Base-by-base conservation (phyloP, 2,329 filamentous ascomycete genomes). In the Xylaria sp. region DNA sequence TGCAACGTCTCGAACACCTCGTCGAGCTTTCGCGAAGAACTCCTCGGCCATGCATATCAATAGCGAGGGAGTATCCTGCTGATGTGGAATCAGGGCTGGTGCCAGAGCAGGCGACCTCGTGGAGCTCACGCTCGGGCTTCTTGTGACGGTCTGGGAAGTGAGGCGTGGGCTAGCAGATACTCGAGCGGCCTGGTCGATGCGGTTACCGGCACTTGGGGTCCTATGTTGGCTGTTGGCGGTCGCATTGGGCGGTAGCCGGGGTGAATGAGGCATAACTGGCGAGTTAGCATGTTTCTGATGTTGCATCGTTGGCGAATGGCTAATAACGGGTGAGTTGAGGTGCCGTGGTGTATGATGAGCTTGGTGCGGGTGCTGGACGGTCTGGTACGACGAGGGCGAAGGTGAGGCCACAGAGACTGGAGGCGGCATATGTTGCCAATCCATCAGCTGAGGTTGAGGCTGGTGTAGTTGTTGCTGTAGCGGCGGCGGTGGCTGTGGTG, bases 11-110 rank as follows among this genome's bases (percentile, higher is more conserved):
- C 84, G 81, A 1, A 85, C 85, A 67, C 89, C 84, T 1, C 80
- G 79, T 69, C 90, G 88, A 18, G 92, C 92, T 63, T 89, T 90
- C 32, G 83, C 82, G 62, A 94, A 88, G 74, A 92, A 94, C 73
- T 95, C 92, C 74, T 95, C 92, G 2, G 92, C 91, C 15, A 94
- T 84, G n/a, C 87, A 87, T 8, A 93, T 83, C 66, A 94, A 83
- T 9, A 94, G 81, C 1, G 89, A 83, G 2, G 87, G 82, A 0
- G 85, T 86, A 65, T 89, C 87, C 9, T 84, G 78, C 60, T 77
- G 75, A 61, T 78, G 82, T 25, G 86, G 83, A 68, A 87, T 79
- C 15, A 84, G 79, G 15, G 77, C 82, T 59, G 66, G 78, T 34
- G 72, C 75, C 6, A 73, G 75, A 34, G 77, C 75, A 23, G 77